These are phyloP conservation scores for Russula sp. DNA, from an alignment of 768 basidiomycete genomes.

Conservation along the genomic window DNA sequence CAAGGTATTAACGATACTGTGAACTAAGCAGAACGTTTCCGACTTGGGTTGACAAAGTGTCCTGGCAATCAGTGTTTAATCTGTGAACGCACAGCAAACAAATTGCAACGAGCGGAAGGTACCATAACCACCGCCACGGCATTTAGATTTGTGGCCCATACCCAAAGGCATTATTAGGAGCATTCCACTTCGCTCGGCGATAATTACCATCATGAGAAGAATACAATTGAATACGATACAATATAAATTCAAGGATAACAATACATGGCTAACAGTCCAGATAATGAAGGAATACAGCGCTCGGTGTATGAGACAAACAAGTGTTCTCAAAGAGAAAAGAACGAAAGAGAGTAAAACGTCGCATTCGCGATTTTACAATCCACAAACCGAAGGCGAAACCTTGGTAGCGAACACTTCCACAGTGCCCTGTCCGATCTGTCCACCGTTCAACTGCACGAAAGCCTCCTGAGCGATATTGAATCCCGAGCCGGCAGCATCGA, in stretches of 20 bases:
- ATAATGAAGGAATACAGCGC: background rate
- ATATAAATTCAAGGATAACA: background rate
- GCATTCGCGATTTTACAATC: conserved; percentile 18
- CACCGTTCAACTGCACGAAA: conserved; percentile 36
- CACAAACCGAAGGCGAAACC: conserved; percentile 34
- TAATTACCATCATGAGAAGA: background rate
- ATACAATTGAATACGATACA: background rate
- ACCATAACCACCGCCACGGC: too few relatives aligned
- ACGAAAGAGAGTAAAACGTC: too few relatives aligned
- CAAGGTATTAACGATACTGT: too few relatives aligned
- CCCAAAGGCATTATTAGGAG: too few relatives aligned
- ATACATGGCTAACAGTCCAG: background rate
- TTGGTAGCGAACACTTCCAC: conserved; percentile 35
- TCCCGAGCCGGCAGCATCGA: conserved; percentile 46
- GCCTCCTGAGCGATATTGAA: conserved; percentile 41
- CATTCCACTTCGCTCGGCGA: background rate
- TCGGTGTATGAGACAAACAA: too few relatives aligned
- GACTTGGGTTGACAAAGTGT: too few relatives aligned
- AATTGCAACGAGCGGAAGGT: too few relatives aligned
- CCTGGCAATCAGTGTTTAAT: too few relatives aligned
- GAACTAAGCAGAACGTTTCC: too few relatives aligned
- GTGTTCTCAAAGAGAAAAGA: background rate
- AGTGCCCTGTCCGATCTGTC: conserved; percentile 31
- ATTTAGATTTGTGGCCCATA: background rate
- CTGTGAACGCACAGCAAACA: too few relatives aligned